Evolutionary conservation across 768 basidiomycete genomes (phyloP).

Genomic region (Leucocoprinus leucothites): DNA sequence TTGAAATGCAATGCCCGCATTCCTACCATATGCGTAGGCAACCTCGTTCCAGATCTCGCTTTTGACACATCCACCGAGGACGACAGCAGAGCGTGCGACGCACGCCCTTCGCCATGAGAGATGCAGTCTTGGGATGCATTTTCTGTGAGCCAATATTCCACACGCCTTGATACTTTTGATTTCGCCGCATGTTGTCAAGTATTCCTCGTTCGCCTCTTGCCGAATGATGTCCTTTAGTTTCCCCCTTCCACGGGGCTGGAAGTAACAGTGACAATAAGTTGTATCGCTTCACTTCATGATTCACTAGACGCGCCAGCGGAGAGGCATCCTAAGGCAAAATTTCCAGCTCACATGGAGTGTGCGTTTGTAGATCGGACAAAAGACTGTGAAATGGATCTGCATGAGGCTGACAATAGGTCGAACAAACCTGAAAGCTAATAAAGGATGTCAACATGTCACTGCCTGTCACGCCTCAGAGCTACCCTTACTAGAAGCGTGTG

Average conservation of each 20-base stretch:
- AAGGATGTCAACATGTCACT: too few relatives aligned
- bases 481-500: too few relatives aligned
- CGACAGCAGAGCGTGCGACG: too few relatives aligned
- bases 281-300: conserved; percentile 83
- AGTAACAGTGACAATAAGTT: conserved; percentile 81
- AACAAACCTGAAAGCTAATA: too few relatives aligned
- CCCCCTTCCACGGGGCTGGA: conserved; percentile 92
- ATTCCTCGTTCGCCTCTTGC: conserved; percentile 49
- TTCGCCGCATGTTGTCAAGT: conserved; percentile 19
- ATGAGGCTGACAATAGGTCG: too few relatives aligned
- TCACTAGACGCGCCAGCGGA: conserved; percentile 85
- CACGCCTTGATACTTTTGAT: conserved; percentile 30
- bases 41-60: too few relatives aligned
- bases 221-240: conserved; percentile 91
- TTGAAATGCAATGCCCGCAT: too few relatives aligned
- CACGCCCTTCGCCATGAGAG: too few relatives aligned
- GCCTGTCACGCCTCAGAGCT: too few relatives aligned
- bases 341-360: conserved; percentile 82
- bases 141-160: conserved; percentile 88
- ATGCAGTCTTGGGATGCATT: conserved; percentile 83
- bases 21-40: too few relatives aligned
- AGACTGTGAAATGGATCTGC: too few relatives aligned
- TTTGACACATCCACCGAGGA: too few relatives aligned
- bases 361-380: conserved; percentile 86
- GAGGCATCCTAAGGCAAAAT: conserved; percentile 87